A percentile compares a stretch with the other conserved stretches of the same genome.
phyloP scores from a whole-genome alignment of 352 stramenopile genomes.

The Phytophthora fragariae region DNA sequence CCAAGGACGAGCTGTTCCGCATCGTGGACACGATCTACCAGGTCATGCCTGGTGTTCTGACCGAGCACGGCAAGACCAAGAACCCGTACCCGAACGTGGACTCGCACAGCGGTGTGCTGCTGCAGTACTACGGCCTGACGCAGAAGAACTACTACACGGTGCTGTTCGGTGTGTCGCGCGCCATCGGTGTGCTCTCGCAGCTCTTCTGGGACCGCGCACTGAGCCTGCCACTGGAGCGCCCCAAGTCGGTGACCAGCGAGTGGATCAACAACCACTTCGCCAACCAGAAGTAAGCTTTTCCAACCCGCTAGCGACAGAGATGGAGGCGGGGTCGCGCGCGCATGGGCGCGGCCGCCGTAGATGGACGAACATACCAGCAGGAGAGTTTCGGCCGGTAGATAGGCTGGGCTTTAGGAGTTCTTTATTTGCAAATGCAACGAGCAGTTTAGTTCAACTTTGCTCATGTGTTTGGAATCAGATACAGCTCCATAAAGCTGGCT shows the following conservation, averaged over 20 bases:
- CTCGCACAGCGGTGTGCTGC: conserved; percentile 97
- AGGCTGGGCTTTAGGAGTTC: conserved; percentile 30
- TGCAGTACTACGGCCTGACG: conserved; percentile 99
- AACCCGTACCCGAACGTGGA: conserved; percentile 99
- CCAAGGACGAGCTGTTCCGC: conserved; percentile 98
- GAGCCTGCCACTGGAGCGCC: conserved; percentile 97
- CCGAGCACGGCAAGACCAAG: conserved; percentile 99
- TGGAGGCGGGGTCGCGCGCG: neutral
- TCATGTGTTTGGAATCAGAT: neutral
- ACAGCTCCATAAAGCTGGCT: neutral
- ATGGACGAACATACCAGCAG: conserved; percentile 29
- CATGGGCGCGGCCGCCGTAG: conserved; percentile 1
- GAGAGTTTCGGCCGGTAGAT: conserved; percentile 34
- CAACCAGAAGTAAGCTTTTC: conserved; percentile 71
- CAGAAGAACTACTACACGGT: conserved; percentile 99
- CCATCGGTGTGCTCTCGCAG: conserved; percentile 98
- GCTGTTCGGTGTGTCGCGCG: conserved; percentile 98
- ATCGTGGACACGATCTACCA: conserved; percentile 99
- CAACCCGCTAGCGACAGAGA: conserved; percentile 23
- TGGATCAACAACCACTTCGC: conserved; percentile 98
- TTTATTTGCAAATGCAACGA: conserved; percentile 52
- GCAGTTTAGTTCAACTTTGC: conserved; percentile 26
- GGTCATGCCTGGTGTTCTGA: conserved; percentile 98
- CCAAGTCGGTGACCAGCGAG: conserved; percentile 99
- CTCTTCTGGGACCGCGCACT: conserved; percentile 99